Conservation (phyloP, 345 rosid species). For the Citrus trifoliata region DNA sequence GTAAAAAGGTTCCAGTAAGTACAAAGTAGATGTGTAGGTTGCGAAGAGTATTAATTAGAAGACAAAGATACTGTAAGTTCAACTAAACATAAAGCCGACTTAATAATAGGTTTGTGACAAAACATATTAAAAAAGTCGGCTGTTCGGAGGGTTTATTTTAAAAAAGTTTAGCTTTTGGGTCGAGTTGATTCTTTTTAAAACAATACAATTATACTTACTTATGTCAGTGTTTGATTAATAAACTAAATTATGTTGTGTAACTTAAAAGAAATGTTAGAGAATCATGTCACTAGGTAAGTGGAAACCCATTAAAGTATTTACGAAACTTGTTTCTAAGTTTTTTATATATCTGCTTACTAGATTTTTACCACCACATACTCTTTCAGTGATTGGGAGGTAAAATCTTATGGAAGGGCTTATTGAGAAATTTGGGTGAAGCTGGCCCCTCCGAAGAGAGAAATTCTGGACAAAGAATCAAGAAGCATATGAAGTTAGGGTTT, state of each 20-base stretch:
- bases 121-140: neutral
- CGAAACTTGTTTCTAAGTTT: too few relatives aligned
- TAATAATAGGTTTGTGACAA: neutral
- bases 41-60: neutral
- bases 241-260: too few relatives aligned
- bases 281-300: too few relatives aligned
- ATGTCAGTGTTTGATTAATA: too few relatives aligned
- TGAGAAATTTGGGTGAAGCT: neutral
- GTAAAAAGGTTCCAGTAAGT: neutral
- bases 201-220: too few relatives aligned
- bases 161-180: neutral
- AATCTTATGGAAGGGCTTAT: neutral
- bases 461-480: neutral
- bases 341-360: too few relatives aligned
- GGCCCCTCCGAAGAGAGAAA: neutral
- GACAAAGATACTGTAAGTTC: neutral
- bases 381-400: too few relatives aligned
- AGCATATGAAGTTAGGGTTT: neutral
- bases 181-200: too few relatives aligned
- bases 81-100: neutral
- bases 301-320: too few relatives aligned
- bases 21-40: neutral
- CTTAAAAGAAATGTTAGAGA: too few relatives aligned
- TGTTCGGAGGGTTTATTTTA: neutral
- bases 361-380: too few relatives aligned